Evolutionary conservation across 805 yeast species (phyloP), one percentile per base, ranked within the genome.

Genomic region (Kluyveromyces nonfermentans): DNA sequence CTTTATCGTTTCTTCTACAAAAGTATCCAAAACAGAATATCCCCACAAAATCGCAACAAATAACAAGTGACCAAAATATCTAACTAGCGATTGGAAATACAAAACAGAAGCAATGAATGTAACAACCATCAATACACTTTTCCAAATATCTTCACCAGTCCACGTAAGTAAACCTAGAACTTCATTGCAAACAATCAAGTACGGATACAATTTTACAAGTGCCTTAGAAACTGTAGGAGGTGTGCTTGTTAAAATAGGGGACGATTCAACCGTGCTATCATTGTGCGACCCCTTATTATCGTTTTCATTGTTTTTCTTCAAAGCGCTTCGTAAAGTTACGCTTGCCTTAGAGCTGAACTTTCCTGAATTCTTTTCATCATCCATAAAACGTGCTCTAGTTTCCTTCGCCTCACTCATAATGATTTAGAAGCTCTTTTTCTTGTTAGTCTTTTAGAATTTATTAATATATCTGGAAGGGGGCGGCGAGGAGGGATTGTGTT

Each of bases 211-310:
- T 47, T 78, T 73, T 33, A 88, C 77, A 41, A 90, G 71, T 2
- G 93, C 85, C 53, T 85, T 84, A 25, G 95, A 81, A 12, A 90
- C 86, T 1, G 88, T 77, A 2, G 96, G 93, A 2, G 97, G 97
- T 0, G 98, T 93, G 1, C 87, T 78, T 1, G 87, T 78, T 33
- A 87, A 72, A 50, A 93, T 71, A 1, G 97, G 96, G 2, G 96
- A 84, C 1, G 93, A 74, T 47, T 57, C 58, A 14, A 54, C 50
- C n/a, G 52, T 47, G 16, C 42, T 32, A 15, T 47, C 50, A 16
- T 41, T 42, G 9, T 25, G 8, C 22, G 34, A 20, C 32, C 36
- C 33, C 14, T 45, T 36, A 14, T 45, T 44, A 18, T 35, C 38
- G 7, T 42, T 35, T 20, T 44, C 43, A 8, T 39, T 46, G n/a